A percentile compares a stretch with the other conserved stretches of the same genome.
Evolutionary conservation across 2,329 filamentous ascomycete genomes (phyloP).

Genomic region (Knufia fluminis): DNA sequence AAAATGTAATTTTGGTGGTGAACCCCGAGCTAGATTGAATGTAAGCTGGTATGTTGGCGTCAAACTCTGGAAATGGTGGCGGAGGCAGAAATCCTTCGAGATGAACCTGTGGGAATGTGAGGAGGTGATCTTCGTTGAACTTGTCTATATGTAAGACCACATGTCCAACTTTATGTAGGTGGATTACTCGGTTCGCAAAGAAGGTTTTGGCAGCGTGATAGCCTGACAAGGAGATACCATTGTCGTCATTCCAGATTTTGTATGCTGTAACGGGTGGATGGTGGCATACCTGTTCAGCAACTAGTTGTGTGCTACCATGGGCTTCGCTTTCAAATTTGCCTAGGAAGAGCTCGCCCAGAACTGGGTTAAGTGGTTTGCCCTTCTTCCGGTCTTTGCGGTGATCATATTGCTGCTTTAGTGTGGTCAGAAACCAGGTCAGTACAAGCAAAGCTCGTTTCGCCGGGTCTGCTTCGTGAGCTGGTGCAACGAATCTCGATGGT

Average conservation of each 20-base stretch:
- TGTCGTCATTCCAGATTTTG: slow-evolving; percentile 18
- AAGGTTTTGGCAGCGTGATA: slow-evolving; percentile 3
- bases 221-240: slow-evolving; percentile 16
- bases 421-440: slow-evolving; percentile 90
- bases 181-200: background rate
- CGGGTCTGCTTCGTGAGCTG: slow-evolving; percentile 67
- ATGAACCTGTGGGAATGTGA: slow-evolving; percentile 19
- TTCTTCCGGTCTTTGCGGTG: slow-evolving; percentile 27
- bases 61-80: slow-evolving; percentile 35
- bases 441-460: slow-evolving; percentile 76
- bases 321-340: slow-evolving; percentile 16
- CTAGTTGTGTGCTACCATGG: slow-evolving; percentile 16
- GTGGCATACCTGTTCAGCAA: slow-evolving; percentile 22
- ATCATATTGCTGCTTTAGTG: slow-evolving; percentile 68
- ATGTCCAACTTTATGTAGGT: slow-evolving; percentile 12
- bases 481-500: slow-evolving; percentile 68
- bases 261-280: slow-evolving; percentile 23
- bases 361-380: slow-evolving; percentile 23
- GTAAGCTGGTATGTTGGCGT: slow-evolving; percentile 14
- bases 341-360: slow-evolving; percentile 23
- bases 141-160: slow-evolving; percentile 20
- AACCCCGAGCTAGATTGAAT: slow-evolving; percentile 18
- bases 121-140: slow-evolving; percentile 21
- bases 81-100: slow-evolving; percentile 31
- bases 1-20: slow-evolving; percentile 19